Conservation (phyloP, 306 rosid species). For the Sechiopsis laciniata region DNA sequence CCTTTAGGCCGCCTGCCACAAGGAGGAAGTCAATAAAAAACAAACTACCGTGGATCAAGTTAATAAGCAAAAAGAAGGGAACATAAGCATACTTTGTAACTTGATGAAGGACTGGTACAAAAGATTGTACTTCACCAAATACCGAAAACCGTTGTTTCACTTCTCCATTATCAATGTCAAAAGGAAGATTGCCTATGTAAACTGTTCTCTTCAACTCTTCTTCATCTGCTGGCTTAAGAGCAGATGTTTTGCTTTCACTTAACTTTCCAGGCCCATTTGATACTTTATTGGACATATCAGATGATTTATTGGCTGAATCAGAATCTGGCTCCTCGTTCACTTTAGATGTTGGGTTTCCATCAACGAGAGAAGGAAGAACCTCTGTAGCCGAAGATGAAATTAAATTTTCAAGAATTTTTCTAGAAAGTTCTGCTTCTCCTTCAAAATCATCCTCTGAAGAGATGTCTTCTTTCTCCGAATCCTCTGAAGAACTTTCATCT, state of each 20-base stretch:
- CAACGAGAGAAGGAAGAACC: constrained; percentile 33
- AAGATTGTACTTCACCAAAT: constrained; percentile 79
- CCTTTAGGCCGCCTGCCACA: constrained; percentile 84
- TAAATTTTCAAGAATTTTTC: constrained; percentile 64
- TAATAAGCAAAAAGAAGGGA: not conserved
- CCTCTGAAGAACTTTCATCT: constrained; percentile 36
- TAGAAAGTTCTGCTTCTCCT: constrained; percentile 73
- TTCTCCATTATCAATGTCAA: constrained; percentile 65
- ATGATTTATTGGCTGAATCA: constrained; percentile 31
- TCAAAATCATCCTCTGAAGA: constrained; percentile 62
- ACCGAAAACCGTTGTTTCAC: constrained; percentile 75
- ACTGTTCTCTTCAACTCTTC: constrained; percentile 72
- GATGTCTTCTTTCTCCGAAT: constrained; percentile 35
- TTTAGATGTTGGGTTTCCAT: constrained; percentile 29
- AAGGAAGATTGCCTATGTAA: constrained; percentile 79
- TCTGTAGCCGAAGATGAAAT: constrained; percentile 47
- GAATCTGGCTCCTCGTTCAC: constrained; percentile 33
- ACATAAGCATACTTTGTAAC: constrained; percentile 65
- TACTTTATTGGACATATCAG: constrained; percentile 28
- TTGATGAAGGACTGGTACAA: constrained; percentile 75
- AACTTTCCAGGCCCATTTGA: constrained; percentile 30
- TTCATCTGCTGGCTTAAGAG: constrained; percentile 43
- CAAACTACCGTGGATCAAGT: not conserved
- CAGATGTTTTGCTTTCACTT: constrained; percentile 28
- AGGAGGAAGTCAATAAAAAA: constrained; percentile 19